Conservation (phyloP, 2,329 filamentous ascomycete species). For the Alternaria solani region DNA sequence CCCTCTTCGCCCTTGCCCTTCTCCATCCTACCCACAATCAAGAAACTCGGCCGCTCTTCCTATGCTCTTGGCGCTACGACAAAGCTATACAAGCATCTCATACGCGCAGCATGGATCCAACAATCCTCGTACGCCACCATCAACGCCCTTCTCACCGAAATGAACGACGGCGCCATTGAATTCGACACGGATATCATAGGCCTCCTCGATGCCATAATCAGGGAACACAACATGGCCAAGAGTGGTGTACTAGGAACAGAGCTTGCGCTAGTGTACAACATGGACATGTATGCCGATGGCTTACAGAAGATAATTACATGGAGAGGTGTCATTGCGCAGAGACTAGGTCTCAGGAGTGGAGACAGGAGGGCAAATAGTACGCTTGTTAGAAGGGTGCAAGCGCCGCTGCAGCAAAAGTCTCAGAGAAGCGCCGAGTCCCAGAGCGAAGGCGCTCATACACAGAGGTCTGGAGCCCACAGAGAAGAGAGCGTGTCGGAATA, state of each 20-base stretch:
- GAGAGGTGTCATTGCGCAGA: slow-evolving; percentile 37
- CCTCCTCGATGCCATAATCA: slow-evolving; percentile 49
- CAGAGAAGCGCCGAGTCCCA: neutral
- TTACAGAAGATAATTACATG: slow-evolving; percentile 42
- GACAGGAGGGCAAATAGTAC: neutral
- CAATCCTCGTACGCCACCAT: slow-evolving; percentile 66
- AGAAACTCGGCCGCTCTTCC: slow-evolving; percentile 71
- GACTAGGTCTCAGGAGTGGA: slow-evolving; percentile 34
- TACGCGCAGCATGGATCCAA: slow-evolving; percentile 68
- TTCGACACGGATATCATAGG: slow-evolving; percentile 61
- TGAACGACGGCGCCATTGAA: slow-evolving; percentile 69
- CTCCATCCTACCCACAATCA: slow-evolving; percentile 71
- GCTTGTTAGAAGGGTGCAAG: slow-evolving; percentile 1
- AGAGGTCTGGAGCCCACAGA: neutral
- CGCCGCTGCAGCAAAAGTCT: neutral
- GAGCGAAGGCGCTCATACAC: neutral
- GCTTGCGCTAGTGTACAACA: slow-evolving; percentile 42
- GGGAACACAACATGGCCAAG: slow-evolving; percentile 31
- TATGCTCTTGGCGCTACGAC: slow-evolving; percentile 77
- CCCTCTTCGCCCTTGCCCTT: slow-evolving; percentile 67
- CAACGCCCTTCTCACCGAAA: slow-evolving; percentile 68
- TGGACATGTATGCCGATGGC: slow-evolving; percentile 47
- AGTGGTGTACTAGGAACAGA: slow-evolving; percentile 37
- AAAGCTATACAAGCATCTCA: slow-evolving; percentile 72
- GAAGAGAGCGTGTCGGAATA: neutral